Evolutionary conservation across 345 rosid species (phyloP), one percentile per base, ranked within the genome.

Genomic region (Salix caprea): DNA sequence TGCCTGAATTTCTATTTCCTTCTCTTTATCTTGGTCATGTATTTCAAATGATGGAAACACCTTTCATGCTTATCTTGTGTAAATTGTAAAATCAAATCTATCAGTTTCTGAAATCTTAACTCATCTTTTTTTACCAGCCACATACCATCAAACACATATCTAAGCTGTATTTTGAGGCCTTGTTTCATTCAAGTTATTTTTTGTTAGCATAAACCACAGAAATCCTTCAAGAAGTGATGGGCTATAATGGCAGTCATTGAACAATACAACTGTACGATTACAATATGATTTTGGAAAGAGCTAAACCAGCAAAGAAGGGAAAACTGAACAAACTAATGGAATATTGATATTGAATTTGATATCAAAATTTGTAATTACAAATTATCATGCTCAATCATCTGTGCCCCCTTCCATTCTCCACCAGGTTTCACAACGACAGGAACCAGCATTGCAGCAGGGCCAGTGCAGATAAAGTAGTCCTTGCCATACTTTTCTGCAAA

Each of bases 321-420:
- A 44, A 56, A 56, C 24, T 21, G 26, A 56, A 21, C 61, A n/a
- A 21, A 7, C 12, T 7, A n/a, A 21, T 8, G 24, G n/a, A 56
- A 19, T 24, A 37, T 15, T 7, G 10, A 39, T 70, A 15, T 64
- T 32, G 11, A 68, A 48, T 67, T 21, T 21, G 8, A 48, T 74
- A 54, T 30, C 40, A 73, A 65, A 37, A 81, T 21, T 48, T 75
- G 69, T 50, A 77, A 65, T 88, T 87, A 95, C 91, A 95, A 82
- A 79, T 92, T 92, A 78, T 95, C 97, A 71, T 94, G 97, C 80
- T 94, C 97, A 65, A 92, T 92, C 62, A 94, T 91, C 79, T 86
- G 92, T 52, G 97, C 97, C 56, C 99, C 99, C 82, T 84, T 92
- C 97, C 97, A 91, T 1, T 78, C 75, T 74, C 88, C 92, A 21